Percentiles rank a stretch among this genome's conserved stretches.
Evolutionary conservation across 2,329 filamentous ascomycete species (phyloP).

Genomic region (Fusarium piperis): DNA sequence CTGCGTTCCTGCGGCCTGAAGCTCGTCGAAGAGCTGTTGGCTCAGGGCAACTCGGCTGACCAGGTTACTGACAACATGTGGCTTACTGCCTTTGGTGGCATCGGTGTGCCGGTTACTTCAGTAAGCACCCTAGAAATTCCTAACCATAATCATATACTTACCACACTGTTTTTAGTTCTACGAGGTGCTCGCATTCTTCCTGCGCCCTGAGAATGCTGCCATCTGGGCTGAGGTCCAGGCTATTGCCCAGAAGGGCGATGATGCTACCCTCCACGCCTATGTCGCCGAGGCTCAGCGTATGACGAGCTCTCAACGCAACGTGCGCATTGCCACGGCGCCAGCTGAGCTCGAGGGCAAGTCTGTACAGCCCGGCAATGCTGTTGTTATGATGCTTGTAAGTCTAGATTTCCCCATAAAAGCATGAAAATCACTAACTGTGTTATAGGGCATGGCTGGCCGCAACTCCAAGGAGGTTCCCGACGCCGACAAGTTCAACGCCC

Average conservation of each 20-base stretch:
- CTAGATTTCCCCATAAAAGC: accelerated
- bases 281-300: conserved; percentile 54
- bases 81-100: conserved; percentile 53
- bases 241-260: conserved; percentile 48
- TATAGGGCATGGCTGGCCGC: conserved; percentile 50
- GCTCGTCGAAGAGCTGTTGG: conserved; percentile 50
- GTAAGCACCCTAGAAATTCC: conserved; percentile 39
- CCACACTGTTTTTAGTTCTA: conserved; percentile 49
- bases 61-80: conserved; percentile 50
- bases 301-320: conserved; percentile 51
- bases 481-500: conserved; percentile 53
- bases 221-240: conserved; percentile 56
- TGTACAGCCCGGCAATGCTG: conserved; percentile 52
- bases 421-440: conserved; percentile 16
- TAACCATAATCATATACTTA: not conserved
- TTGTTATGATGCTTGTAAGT: conserved; percentile 54
- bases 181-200: conserved; percentile 55
- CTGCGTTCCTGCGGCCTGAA: conserved; percentile 52
- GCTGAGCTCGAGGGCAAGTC: conserved; percentile 51
- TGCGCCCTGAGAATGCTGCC: conserved; percentile 50
- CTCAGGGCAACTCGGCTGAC: conserved; percentile 46
- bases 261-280: conserved; percentile 48
- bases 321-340: conserved; percentile 48
- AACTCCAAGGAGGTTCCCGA: conserved; percentile 51
- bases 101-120: conserved; percentile 51